phyloP scores from a whole-genome alignment of 495 filamentous ascomycete genomes.

The Cercophora newfieldiana region DNA sequence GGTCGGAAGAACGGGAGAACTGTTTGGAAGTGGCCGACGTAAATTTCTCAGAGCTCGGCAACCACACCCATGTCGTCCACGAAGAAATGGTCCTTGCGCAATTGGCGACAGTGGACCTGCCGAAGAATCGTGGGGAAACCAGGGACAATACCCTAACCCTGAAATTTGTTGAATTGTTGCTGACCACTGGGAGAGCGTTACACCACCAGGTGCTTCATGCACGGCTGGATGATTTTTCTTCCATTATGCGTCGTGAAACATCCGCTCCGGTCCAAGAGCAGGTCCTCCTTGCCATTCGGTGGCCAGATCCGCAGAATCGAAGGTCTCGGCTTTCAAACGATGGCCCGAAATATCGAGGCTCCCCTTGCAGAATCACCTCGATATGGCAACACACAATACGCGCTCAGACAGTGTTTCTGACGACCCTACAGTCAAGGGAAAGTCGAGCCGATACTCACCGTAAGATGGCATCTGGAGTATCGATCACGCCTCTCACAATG shows the following conservation, averaged over 20 bases:
- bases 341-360: background rate
- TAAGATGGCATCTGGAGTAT: too few species aligned
- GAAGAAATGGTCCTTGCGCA: conserved; percentile 25
- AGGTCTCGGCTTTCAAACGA: background rate
- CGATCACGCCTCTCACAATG: too few species aligned
- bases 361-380: too few species aligned
- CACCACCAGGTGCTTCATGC: background rate
- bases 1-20: conserved; percentile 22
- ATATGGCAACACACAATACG: too few species aligned
- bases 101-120: conserved; percentile 19
- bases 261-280: background rate
- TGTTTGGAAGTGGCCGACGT: conserved; percentile 22
- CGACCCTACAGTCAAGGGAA: too few species aligned
- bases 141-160: conserved; percentile 19
- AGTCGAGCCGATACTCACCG: too few species aligned
- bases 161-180: background rate
- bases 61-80: conserved; percentile 24
- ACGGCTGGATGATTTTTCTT: background rate
- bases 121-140: background rate
- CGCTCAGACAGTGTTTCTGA: too few species aligned
- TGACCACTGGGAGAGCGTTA: background rate
- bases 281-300: background rate
- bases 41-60: conserved; percentile 31
- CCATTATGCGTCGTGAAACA: conserved; percentile 10
- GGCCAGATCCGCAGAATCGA: background rate